Percentiles rank a stretch among this genome's conserved stretches.
Conservation (phyloP, 495 filamentous ascomycete genomes). For the Neurospora sp. region DNA sequence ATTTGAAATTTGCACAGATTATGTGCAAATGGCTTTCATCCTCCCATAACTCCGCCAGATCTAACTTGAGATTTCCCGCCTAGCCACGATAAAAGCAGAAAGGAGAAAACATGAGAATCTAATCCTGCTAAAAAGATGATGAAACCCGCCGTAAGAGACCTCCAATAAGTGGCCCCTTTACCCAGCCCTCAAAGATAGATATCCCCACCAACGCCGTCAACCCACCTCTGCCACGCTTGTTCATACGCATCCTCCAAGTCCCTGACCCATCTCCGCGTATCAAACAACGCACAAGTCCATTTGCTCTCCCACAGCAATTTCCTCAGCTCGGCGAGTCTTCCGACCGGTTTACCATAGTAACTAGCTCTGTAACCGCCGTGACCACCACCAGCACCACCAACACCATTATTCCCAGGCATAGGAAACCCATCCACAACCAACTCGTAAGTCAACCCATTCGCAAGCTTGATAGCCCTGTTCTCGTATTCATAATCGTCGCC, state of each 20-base stretch:
- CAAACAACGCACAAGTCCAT: constrained; percentile 78
- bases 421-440: background rate
- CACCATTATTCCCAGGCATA: background rate
- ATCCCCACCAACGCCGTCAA: constrained; percentile 77
- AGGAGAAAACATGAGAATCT: background rate
- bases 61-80: background rate
- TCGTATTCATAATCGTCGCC: constrained; percentile 73
- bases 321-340: constrained; percentile 64
- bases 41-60: background rate
- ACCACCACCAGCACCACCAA: background rate
- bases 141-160: background rate
- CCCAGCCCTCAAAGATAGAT: constrained; percentile 48
- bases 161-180: background rate
- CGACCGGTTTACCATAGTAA: constrained; percentile 45
- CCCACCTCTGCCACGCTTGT: constrained; percentile 83
- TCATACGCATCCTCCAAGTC: constrained; percentile 87
- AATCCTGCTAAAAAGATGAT: background rate
- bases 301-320: constrained; percentile 71
- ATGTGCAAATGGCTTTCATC: background rate
- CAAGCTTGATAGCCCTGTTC: constrained; percentile 64
- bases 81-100: background rate
- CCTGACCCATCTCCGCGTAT: constrained; percentile 84
- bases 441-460: constrained; percentile 54
- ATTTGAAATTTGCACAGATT: background rate
- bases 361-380: background rate